These are phyloP conservation scores for Agaricus blazei DNA, from an alignment of 768 basidiomycete genomes.

Conservation along the genomic window DNA sequence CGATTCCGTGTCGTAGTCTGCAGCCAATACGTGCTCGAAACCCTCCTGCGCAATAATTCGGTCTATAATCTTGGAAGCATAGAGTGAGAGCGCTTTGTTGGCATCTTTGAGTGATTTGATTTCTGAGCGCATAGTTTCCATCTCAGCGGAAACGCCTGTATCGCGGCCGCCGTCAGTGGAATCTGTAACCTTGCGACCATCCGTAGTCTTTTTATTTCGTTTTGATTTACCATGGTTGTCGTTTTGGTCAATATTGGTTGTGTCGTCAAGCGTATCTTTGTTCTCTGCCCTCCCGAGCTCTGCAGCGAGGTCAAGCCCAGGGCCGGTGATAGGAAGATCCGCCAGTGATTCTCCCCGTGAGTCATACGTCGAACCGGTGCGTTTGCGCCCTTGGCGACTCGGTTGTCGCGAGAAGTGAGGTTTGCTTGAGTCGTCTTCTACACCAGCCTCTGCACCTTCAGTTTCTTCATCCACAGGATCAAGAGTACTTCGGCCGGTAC, in stretches of 20 bases:
- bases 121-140: slow-evolving; percentile 76
- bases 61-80: slow-evolving; percentile 97
- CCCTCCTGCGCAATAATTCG: slow-evolving; percentile 95
- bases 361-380: slow-evolving; percentile 48
- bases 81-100: slow-evolving; percentile 91
- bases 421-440: slow-evolving; percentile 20
- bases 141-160: slow-evolving; percentile 40
- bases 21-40: slow-evolving; percentile 95
- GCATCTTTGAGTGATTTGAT: slow-evolving; percentile 92
- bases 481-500: slow-evolving; percentile 51
- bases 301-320: slow-evolving; percentile 85
- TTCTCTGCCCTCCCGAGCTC: slow-evolving; percentile 91
- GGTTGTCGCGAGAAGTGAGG: slow-evolving; percentile 36
- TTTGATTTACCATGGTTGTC: slow-evolving; percentile 41
- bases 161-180: slow-evolving; percentile 32
- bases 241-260: slow-evolving; percentile 47
- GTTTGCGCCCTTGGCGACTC: slow-evolving; percentile 44
- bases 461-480: slow-evolving; percentile 61
- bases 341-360: slow-evolving; percentile 78
- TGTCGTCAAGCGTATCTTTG: slow-evolving; percentile 68
- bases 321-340: slow-evolving; percentile 82
- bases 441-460: slow-evolving; percentile 35
- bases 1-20: slow-evolving; percentile 68
- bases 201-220: slow-evolving; percentile 41
- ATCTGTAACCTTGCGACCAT: slow-evolving; percentile 31